Evolutionary conservation across 2,329 filamentous ascomycete species (phyloP).

Genomic region (Stemphylium vesicarium): DNA sequence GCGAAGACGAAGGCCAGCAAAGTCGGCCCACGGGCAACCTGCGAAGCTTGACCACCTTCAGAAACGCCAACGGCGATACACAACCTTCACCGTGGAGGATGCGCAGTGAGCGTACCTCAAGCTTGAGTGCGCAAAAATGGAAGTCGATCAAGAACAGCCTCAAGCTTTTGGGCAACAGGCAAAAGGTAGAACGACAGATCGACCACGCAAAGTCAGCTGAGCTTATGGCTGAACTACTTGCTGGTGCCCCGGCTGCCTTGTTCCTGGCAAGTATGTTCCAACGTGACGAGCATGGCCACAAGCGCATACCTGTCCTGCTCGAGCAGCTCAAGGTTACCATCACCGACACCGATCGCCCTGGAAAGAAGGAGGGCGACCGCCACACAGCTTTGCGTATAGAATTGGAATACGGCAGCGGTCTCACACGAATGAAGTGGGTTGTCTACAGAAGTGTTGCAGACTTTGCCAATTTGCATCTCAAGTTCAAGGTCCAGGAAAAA

Average conservation of each 20-base stretch:
- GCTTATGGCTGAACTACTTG: conserved; percentile 91
- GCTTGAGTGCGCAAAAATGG: conserved; percentile 77
- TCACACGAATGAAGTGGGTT: conserved; percentile 96
- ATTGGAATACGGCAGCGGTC: conserved; percentile 92
- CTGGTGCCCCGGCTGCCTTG: conserved; percentile 88
- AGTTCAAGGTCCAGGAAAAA: conserved; percentile 86
- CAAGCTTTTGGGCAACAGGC: conserved; percentile 75
- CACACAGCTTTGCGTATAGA: conserved; percentile 91
- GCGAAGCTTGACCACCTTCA: conserved; percentile 56
- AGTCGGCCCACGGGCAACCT: conserved; percentile 52
- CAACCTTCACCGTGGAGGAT: conserved; percentile 53
- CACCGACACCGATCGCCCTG: conserved; percentile 71
- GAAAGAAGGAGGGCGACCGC: conserved; percentile 56
- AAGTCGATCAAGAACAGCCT: conserved; percentile 89
- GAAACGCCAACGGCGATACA: conserved; percentile 44
- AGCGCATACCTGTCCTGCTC: conserved; percentile 89
- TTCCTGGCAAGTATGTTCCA: conserved; percentile 98
- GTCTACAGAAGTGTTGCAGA: conserved; percentile 86
- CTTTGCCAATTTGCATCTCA: conserved; percentile 89
- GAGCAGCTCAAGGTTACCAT: conserved; percentile 93
- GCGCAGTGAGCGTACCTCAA: conserved; percentile 55
- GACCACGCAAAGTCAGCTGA: conserved; percentile 96
- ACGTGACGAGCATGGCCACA: conserved; percentile 93
- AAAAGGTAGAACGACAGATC: conserved; percentile 81
- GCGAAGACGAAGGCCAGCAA: conserved; percentile 42